Base-by-base conservation (phyloP, 208 protist genomes). In the Herpetomonas muscarum region DNA sequence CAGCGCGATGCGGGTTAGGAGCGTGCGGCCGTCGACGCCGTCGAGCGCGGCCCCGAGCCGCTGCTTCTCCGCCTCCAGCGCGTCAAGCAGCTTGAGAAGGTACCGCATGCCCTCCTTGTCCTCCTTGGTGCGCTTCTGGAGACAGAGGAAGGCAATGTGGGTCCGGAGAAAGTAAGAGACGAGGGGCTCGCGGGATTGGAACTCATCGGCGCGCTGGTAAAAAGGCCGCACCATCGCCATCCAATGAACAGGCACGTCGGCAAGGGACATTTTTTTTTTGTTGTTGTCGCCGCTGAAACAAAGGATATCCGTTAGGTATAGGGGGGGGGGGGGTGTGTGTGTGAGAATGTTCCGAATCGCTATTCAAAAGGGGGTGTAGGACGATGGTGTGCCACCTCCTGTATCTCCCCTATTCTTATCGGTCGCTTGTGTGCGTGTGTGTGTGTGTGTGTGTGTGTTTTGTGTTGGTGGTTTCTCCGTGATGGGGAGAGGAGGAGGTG, bases 91-190 rank as follows among this genome's bases (percentile, higher is more conserved):
- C 12, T 53, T 47, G 50, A 75, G 64, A 36, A 90, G 65, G 37
- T 78, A 93, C 15, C 61, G 44, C 5, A 56, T 85, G 10, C 74
- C 81, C 3, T 56, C 70, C 41, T 74, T 66, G 37, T 89, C 71
- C 0, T 81, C 67, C 57, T 76, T 78, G 19, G 57, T 72, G 1
- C 76, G 71, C 21, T 76, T 45, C 34, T 73, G 48, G 67, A 90
- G 71, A 26, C 73, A 76, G 12, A 85, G 44, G 36, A 73, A 87
- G 9, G 73, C 82, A 21, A 75, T 79, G 64, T 93, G 79, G 0
- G 72, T 88, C 45, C 78, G 64, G 7, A 93, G 60, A 55, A 77
- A 91, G 59, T 91, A 93, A 24, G 81, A 42, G 19, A 93, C 81
- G 28, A 87, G 53, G 10, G 81, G 83, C 41, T 81, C 62, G 19